A percentile compares a stretch with the other conserved stretches of the same genome.
These are phyloP conservation scores for Lasiosphaeris hirsuta DNA, from an alignment of 495 filamentous ascomycete species.

Conservation along the genomic window DNA sequence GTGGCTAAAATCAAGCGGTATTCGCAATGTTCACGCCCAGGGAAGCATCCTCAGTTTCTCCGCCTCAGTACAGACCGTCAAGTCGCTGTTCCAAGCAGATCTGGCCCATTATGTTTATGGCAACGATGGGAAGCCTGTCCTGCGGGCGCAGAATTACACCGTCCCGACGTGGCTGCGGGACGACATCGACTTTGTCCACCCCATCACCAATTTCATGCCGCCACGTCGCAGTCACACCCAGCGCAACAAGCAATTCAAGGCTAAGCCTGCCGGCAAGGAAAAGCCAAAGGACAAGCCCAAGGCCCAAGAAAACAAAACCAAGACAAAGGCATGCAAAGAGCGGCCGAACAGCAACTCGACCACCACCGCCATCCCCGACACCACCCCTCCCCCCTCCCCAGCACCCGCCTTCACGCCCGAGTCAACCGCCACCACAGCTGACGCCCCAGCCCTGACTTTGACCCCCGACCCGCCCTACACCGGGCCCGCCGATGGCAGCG, in stretches of 20 bases:
- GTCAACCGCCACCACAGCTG: not conserved
- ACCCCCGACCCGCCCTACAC: conserved; percentile 18
- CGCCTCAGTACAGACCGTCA: conserved; percentile 29
- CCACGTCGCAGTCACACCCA: conserved; percentile 11
- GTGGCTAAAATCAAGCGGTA: conserved; percentile 35
- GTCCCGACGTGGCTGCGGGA: conserved; percentile 42
- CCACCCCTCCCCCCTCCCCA: not conserved
- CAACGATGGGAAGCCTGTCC: conserved; percentile 15
- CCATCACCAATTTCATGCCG: conserved; percentile 42
- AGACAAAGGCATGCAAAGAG: not conserved
- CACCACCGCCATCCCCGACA: not conserved
- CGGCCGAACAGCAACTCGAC: not conserved
- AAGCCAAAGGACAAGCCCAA: not conserved
- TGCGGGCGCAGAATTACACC: conserved; percentile 44
- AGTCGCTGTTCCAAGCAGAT: conserved; percentile 38
- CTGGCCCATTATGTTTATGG: conserved; percentile 35
- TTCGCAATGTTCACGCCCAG: conserved; percentile 24
- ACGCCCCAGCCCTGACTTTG: conserved; percentile 8
- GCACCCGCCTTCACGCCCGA: not conserved
- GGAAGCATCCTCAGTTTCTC: conserved; percentile 34
- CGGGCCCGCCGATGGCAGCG: not conserved
- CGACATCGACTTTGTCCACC: conserved; percentile 42
- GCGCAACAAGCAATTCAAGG: not conserved
- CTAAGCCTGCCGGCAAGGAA: not conserved
- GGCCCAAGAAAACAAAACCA: conserved; percentile 5